Evolutionary conservation across 73 alveolate species (phyloP).

Genomic region (Halteria grandinella): DNA sequence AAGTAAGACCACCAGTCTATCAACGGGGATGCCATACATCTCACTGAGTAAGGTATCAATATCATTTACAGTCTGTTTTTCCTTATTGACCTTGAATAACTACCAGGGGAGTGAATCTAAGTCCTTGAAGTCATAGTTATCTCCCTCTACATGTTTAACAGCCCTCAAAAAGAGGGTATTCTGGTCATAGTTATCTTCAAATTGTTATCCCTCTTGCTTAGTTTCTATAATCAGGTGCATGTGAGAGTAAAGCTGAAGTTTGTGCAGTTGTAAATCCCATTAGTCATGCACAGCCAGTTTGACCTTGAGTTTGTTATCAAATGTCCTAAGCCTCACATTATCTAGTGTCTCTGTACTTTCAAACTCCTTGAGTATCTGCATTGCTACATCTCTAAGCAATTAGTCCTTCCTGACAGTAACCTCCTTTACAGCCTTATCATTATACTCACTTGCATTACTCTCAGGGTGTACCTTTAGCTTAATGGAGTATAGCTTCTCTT

Average conservation of each 20-base stretch:
- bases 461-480: slow-evolving; percentile 7
- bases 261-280: slow-evolving; percentile 3
- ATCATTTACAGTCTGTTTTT: not conserved
- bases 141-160: slow-evolving; percentile 1
- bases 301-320: slow-evolving; percentile 11
- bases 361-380: slow-evolving; percentile 11
- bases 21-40: slow-evolving; percentile 34
- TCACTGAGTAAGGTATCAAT: slow-evolving; percentile 19
- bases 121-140: slow-evolving; percentile 10
- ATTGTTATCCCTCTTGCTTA: slow-evolving; percentile 12
- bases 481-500: slow-evolving; percentile 21
- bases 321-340: slow-evolving; percentile 31
- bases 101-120: slow-evolving; percentile 7
- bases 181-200: slow-evolving; percentile 44
- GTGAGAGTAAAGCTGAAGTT: not conserved
- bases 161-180: slow-evolving; percentile 9
- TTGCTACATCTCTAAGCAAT: not conserved
- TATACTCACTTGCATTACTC: no score
- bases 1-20: slow-evolving; percentile 11
- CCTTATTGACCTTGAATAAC: slow-evolving; percentile 20
- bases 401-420: slow-evolving; percentile 31
- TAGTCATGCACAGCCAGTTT: slow-evolving; percentile 35
- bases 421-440: not conserved
- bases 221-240: slow-evolving; percentile 1
- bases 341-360: not conserved